Percentiles rank a stretch among this genome's conserved stretches.
Conservation (phyloP, 352 stramenopile species). For the Phytophthora multivora region DNA sequence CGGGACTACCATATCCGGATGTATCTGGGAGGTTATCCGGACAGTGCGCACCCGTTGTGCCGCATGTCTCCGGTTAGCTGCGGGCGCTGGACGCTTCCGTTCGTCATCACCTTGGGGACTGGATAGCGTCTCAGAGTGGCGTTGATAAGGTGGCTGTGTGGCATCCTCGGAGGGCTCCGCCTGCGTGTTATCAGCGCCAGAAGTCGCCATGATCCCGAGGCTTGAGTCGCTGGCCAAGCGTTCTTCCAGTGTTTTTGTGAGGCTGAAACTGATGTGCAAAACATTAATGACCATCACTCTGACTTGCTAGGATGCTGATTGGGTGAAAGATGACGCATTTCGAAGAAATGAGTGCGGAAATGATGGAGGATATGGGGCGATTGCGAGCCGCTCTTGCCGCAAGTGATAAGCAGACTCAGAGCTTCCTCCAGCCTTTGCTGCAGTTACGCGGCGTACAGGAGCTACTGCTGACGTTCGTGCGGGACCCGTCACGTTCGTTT, state of each 20-base stretch:
- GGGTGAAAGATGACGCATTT: too few species aligned
- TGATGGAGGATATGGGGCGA: slow-evolving; percentile 32
- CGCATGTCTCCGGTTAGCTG: not conserved
- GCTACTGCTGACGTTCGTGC: slow-evolving; percentile 72
- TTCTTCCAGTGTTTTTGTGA: slow-evolving; percentile 4
- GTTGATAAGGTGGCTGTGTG: slow-evolving; percentile 10
- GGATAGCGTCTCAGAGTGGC: not conserved
- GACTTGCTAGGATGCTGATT: not conserved
- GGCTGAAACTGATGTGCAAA: slow-evolving; percentile 3
- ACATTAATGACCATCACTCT: slow-evolving; percentile 22
- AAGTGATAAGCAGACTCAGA: slow-evolving; percentile 57
- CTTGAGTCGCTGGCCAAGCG: slow-evolving; percentile 15
- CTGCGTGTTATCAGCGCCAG: slow-evolving; percentile 11
- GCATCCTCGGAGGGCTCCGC: slow-evolving; percentile 7
- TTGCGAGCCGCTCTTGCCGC: slow-evolving; percentile 48
- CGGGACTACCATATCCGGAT: slow-evolving; percentile 59
- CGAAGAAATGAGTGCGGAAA: not conserved
- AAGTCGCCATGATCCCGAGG: slow-evolving; percentile 21
- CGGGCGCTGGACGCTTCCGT: not conserved
- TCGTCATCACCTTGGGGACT: not conserved
- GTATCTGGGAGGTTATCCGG: slow-evolving; percentile 55
- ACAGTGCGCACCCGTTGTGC: slow-evolving; percentile 59
- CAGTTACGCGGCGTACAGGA: slow-evolving; percentile 66
- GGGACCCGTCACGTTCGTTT: slow-evolving; percentile 60
- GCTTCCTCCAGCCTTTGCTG: slow-evolving; percentile 63